Conservation (phyloP, 768 basidiomycete genomes). For the Chalciporus pseudorubinellus region DNA sequence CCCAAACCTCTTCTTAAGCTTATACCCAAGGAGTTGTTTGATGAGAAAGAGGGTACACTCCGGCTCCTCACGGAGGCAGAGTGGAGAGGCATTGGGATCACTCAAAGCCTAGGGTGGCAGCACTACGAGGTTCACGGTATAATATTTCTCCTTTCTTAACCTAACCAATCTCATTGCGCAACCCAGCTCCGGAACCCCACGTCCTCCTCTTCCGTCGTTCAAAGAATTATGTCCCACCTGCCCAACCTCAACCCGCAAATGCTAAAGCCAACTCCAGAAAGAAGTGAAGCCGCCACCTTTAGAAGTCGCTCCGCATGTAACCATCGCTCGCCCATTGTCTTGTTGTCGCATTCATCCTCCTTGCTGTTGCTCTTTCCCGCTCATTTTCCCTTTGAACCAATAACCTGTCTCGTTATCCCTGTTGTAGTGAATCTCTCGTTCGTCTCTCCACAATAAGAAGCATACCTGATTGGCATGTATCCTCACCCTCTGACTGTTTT, state of each 20-base stretch:
- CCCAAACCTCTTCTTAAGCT: conserved; percentile 93
- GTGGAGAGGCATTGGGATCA: conserved; percentile 96
- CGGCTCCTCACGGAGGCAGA: conserved; percentile 83
- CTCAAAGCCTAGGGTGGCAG: conserved; percentile 95
- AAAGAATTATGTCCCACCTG: conserved; percentile 61
- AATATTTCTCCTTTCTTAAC: conserved; percentile 13
- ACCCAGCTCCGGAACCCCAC: conserved; percentile 84
- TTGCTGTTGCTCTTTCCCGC: conserved; percentile 11
- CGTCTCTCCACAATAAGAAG: conserved; percentile 6
- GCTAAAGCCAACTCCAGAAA: conserved; percentile 42
- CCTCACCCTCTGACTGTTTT: conserved; percentile 4
- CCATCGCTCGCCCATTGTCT: conserved; percentile 20
- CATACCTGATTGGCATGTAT: conserved; percentile 8
- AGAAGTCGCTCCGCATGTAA: conserved; percentile 12
- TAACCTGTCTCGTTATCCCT: background rate
- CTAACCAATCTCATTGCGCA: conserved; percentile 11
- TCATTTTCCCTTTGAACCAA: conserved; percentile 8
- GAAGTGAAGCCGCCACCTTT: conserved; percentile 32
- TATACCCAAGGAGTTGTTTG: conserved; percentile 85
- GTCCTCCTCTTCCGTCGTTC: conserved; percentile 88
- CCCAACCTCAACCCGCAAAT: conserved; percentile 41
- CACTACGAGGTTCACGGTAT: conserved; percentile 96
- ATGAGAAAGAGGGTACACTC: conserved; percentile 72
- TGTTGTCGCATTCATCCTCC: conserved; percentile 22
- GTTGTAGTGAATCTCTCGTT: conserved; percentile 1